Base-by-base conservation (phyloP, 2,329 filamentous ascomycete species). In the Leptographium procerum region DNA sequence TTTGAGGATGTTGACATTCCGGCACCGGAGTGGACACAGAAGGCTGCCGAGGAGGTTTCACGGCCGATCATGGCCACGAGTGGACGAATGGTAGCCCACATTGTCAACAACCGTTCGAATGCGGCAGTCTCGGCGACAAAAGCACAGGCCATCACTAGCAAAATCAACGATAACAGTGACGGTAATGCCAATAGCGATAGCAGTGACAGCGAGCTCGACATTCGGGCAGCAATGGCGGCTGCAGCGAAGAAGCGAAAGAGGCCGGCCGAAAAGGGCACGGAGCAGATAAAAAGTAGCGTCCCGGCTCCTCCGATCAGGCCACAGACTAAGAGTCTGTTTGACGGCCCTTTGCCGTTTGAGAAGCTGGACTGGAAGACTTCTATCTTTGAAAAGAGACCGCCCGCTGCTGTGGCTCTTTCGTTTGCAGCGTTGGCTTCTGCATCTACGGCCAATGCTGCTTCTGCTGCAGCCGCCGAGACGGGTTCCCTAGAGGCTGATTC, bases 321-420 rank as follows among this genome's bases (percentile, higher is more conserved):
- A 11, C 84, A 82, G 55, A 75, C 79, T 40, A 82, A 81, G 63
- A 83, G 84, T 64, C 77, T 82, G 0, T 83, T 95, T 66, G 82
- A 83, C 63, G 92, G 92, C 0, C 90, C 91, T 0, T 71, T 99
- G 6, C 94, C 94, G 0, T 99, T 99, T 66, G 91, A 96, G 65
- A 92, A 90, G 67, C 77, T 96, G 1, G 84, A 87, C 51, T 84
- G 81, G 77, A 85, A 82, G 56, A 85, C 82, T 2, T 80, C 77
- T 1, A 74, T 84, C 2, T 84, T 63, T 60, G 71, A 71, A 6
- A 77, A 75, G 62, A 76, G 74, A 58, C 64, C 66, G 10, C 19
- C 48, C 1, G 63, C 68, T 11, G 65, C 65, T 51, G 60, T 34
- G 1, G 43, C 28, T 24, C 34, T 33, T 19, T 16, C 59, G 1